Base-by-base conservation (phyloP, 495 filamentous ascomycete genomes). In the Aspergillus conjunctus region DNA sequence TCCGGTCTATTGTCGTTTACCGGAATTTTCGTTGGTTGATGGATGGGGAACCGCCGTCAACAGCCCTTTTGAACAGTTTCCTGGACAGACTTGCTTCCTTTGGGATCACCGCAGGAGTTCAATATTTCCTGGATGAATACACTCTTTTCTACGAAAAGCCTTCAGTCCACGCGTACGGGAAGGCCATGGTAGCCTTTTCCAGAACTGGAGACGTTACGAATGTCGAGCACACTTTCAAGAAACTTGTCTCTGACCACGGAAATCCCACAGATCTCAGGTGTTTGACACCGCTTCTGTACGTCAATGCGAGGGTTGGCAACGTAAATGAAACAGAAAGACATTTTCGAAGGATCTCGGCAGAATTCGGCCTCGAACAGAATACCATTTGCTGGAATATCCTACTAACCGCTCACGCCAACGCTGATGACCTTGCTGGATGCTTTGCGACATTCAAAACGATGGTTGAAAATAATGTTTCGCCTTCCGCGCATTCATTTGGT, bases 381-480 rank as follows among this genome's bases (percentile, higher is more conserved):
- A 69, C 73, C 0, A 60, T 74, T 12, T 83, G 81, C 45, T 95
- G 87, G 86, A 96, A 97, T 67, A 87, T 89, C 31, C 68, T 97
- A 33, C 75, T 98, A 15, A 82, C 87, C 59, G 90, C 91, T 4
- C 80, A 91, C 70, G 74, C 77, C 2, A 85, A 84, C 64, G 83
- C 82, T 6, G 77, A 81, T 30, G 88, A 96, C 71, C 77, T 88
- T 49, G 77, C 85, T 41, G 84, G 84, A 4, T 85, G 85, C 15
- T 76, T 90, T 59, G 61, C 71, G 3, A 78, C 77, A 26, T 89
- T 93, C 58, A 73, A 85, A 17, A 65, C 79, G 12, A 73, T 94
- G 66, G 68, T 83, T 15, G 62, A 73, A 9, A 49, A 59, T 12
- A 68, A 70, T 6, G 61, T 78, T 12, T 54, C 74, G 30, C 86